Conservation (phyloP, 1,284 basidiomycete species). For the Ceratobasidium sp. region DNA sequence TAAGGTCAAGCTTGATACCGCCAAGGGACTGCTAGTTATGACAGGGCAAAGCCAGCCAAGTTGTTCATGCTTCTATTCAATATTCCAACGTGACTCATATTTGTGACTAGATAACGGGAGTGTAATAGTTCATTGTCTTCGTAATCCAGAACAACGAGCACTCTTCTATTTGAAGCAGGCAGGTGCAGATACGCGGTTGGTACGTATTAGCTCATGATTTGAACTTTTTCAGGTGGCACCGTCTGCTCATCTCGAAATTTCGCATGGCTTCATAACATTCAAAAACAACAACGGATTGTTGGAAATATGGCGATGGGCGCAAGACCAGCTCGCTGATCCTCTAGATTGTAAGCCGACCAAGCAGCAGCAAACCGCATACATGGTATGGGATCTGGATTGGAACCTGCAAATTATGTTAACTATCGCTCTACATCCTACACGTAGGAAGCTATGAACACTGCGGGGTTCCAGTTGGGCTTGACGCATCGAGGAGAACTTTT, state of each 20-base stretch:
- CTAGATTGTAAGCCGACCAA: conserved; percentile 2
- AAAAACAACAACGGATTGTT: not conserved
- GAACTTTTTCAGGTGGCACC: not conserved
- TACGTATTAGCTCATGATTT: not conserved
- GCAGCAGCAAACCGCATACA: not conserved
- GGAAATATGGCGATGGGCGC: conserved; percentile 33
- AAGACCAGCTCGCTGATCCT: conserved; percentile 21
- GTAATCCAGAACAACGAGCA: not conserved
- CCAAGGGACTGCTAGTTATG: not conserved
- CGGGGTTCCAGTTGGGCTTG: not conserved
- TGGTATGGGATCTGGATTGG: not conserved
- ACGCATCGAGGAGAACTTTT: conserved; percentile 13
- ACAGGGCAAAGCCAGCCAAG: not conserved
- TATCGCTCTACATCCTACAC: not conserved
- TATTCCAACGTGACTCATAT: not conserved
- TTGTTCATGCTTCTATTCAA: not conserved
- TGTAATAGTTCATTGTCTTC: conserved; percentile 10
- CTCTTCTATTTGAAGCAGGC: not conserved
- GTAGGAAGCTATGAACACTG: not conserved
- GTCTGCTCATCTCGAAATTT: conserved; percentile 27
- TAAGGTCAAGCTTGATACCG: conserved; percentile 3
- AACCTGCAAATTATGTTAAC: not conserved
- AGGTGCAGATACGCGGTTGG: not conserved
- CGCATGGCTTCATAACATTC: conserved; percentile 30
- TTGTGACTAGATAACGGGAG: not conserved